Percentiles rank a stretch among this genome's conserved stretches.
Evolutionary conservation across 2,329 filamentous ascomycete species (phyloP).

Genomic region (Pochonia chlamydosporia): DNA sequence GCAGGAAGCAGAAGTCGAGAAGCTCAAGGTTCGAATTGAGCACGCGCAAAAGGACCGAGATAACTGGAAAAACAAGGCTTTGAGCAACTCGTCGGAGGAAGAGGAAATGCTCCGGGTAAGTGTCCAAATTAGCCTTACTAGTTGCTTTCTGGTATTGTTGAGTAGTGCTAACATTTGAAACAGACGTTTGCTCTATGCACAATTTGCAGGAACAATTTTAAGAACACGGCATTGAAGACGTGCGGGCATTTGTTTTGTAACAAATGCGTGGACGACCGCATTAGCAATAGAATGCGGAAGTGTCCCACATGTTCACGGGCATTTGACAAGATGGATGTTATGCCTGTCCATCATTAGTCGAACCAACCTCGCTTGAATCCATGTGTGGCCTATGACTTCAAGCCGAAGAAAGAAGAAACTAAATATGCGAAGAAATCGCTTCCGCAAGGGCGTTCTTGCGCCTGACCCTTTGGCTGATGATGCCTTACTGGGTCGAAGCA

Average conservation of each 20-base stretch:
- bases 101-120: conserved; percentile 82
- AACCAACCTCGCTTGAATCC: neutral
- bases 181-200: conserved; percentile 62
- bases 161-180: conserved; percentile 15
- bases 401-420: neutral
- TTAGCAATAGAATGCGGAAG: conserved; percentile 86
- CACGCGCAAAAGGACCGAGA: conserved; percentile 79
- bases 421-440: neutral
- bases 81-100: conserved; percentile 75
- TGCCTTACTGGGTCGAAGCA: neutral
- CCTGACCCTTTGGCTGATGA: neutral
- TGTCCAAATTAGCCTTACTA: conserved; percentile 16
- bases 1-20: conserved; percentile 72
- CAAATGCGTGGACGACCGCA: conserved; percentile 81
- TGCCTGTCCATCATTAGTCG: conserved; percentile 56
- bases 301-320: conserved; percentile 90
- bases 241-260: conserved; percentile 95
- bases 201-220: conserved; percentile 88
- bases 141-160: neutral
- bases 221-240: conserved; percentile 87
- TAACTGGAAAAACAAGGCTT: conserved; percentile 75
- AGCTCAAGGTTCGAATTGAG: conserved; percentile 69
- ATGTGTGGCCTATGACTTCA: neutral
- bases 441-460: neutral
- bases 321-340: conserved; percentile 87